phyloP scores from a whole-genome alignment of 2,329 filamentous ascomycete genomes.

The Cladosporium austrohemisphaericum region DNA sequence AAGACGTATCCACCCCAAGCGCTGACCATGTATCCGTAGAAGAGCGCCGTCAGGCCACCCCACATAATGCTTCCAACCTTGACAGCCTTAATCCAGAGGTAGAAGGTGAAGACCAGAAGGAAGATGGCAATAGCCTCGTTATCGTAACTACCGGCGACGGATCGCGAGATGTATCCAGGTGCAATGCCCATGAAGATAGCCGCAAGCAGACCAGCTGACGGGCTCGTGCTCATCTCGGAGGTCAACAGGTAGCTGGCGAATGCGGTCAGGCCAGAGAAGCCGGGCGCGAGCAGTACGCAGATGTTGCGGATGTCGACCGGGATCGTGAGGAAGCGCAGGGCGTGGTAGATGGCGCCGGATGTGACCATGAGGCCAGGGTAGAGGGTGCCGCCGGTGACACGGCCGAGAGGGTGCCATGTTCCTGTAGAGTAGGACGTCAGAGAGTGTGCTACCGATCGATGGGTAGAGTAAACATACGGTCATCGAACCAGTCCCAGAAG shows the following conservation, averaged over 20 bases:
- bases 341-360: conserved; percentile 92
- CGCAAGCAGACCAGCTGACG: conserved; percentile 89
- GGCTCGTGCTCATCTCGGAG: conserved; percentile 93
- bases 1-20: conserved; percentile 99
- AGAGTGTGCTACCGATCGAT: neutral
- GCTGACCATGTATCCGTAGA: conserved; percentile 99
- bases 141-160: conserved; percentile 96
- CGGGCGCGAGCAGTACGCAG: conserved; percentile 92
- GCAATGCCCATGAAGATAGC: conserved; percentile 96
- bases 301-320: conserved; percentile 99
- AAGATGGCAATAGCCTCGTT: conserved; percentile 99
- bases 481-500: conserved; percentile 99
- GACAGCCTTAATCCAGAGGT: conserved; percentile 96
- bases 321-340: conserved; percentile 80
- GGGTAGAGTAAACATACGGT: conserved; percentile 56
- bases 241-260: conserved; percentile 92
- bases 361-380: conserved; percentile 99
- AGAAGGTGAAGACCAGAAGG: conserved; percentile 96
- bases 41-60: conserved; percentile 89
- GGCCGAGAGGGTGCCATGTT: conserved; percentile 98
- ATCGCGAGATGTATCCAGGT: conserved; percentile 95
- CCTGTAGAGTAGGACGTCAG: conserved; percentile 39
- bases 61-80: conserved; percentile 96
- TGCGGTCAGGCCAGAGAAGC: conserved; percentile 89
- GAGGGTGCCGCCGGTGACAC: conserved; percentile 97